Conservation (phyloP, 1,284 basidiomycete species). For the Boletellus sp. region DNA sequence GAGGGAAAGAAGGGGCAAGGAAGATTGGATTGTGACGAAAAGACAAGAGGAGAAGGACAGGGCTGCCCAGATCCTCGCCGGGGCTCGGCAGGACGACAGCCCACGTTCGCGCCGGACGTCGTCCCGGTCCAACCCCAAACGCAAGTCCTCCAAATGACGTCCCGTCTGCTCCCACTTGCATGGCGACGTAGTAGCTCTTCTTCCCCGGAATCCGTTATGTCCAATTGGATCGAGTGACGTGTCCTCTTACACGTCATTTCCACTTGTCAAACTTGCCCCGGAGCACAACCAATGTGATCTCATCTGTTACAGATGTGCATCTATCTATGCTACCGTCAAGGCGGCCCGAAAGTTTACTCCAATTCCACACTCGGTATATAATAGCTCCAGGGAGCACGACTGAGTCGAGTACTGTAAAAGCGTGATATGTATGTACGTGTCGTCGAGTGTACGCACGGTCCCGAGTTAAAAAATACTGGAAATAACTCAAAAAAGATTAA, state of each 20-base stretch:
- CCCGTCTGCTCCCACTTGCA: not conserved
- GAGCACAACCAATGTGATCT: not conserved
- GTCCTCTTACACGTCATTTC: conserved; percentile 9
- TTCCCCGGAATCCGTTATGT: too few species aligned
- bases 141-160: conserved; percentile 39
- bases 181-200: not conserved
- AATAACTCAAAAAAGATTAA: conserved; percentile 15
- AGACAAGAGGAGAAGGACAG: conserved; percentile 43
- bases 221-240: not conserved
- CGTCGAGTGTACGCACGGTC: conserved; percentile 11
- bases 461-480: conserved; percentile 14
- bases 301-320: not conserved
- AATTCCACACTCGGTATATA: not conserved
- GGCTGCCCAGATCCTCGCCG: conserved; percentile 29
- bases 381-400: not conserved
- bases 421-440: conserved; percentile 2
- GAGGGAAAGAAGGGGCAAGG: conserved; percentile 52
- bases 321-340: conserved; percentile 10
- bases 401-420: not conserved
- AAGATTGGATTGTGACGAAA: conserved; percentile 40
- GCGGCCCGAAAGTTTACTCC: conserved; percentile 1
- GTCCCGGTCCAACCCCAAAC: conserved; percentile 29
- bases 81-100: conserved; percentile 22
- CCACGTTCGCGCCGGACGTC: conserved; percentile 9
- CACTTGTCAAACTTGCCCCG: too few species aligned